Evolutionary conservation across 805 yeast genomes (phyloP), one percentile per base, ranked within the genome.

Genomic region (Barnettozyma siamensis): DNA sequence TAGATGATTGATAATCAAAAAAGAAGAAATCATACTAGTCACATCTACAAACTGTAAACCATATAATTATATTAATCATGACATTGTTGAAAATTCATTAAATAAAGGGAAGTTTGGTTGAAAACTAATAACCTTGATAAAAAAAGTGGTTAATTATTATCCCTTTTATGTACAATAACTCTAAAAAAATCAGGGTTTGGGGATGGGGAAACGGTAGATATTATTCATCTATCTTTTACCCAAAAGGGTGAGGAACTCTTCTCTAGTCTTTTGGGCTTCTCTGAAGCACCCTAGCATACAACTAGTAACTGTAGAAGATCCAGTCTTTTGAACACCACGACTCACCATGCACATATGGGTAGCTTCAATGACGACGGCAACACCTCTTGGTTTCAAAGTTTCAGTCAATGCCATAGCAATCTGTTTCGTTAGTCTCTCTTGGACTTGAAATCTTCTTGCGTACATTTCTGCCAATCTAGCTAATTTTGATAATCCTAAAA

Each of bases 321-420:
- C 97, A 0, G 96, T 79, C 64, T 93, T 93, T 63, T 93, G 97
- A 21, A 93, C 87, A 42, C 99, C 99, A 59, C 99, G 77, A 62
- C 95, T 87, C 21, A 91, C 98, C 99, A 93, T 93, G 64, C 99
- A 93, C 99, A 93, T 93, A 61, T 93, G 99, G 2, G 91, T 78
- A 16, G 97, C 97, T 65, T 93, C 99, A 56, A 93, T 88, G 21
- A 93, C 98, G 31, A 93, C 99, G 1, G 98, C 99, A 8, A 93
- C 99, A 47, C 99, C 99, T 56, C 89, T 76, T 15, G 99, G 99
- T 57, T 84, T 82, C 55, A 93, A 71, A 44, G 89, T 86, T 58
- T 88, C 97, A 60, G 83, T 79, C 42, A 93, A 66, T 1, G 98
- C 97, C 84, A 88, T 86, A 26, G 99, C 98, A 41, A 93, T 89